Conservation (phyloP, 2,329 filamentous ascomycete genomes). For the Claviceps quebecensis region DNA sequence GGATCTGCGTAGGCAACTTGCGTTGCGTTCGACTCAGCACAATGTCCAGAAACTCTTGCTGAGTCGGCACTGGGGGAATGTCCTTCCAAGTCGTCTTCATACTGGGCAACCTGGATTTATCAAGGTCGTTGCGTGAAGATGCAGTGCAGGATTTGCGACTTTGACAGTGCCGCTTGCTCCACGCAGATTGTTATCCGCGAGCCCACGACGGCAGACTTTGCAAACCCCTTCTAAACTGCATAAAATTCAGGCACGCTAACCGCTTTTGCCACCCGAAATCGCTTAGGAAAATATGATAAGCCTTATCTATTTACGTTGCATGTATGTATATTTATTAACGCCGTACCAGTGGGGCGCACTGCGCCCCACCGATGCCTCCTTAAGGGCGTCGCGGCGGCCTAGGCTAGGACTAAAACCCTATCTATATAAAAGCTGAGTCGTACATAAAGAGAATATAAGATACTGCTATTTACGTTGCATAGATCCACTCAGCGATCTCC, state of each 20-base stretch:
- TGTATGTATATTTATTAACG: too few species aligned
- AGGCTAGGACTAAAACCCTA: too few species aligned
- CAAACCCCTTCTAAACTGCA: neutral
- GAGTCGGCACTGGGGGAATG: slow-evolving; percentile 78
- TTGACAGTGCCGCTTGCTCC: neutral
- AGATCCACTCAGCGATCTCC: neutral
- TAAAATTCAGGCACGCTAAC: neutral
- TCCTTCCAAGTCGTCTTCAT: slow-evolving; percentile 58
- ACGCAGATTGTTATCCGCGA: neutral
- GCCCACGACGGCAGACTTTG: neutral
- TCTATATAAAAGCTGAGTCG: too few species aligned
- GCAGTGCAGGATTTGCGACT: slow-evolving; percentile 4
- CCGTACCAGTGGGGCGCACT: too few species aligned
- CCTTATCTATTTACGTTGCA: neutral
- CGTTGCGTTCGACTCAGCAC: slow-evolving; percentile 88
- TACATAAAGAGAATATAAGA: too few species aligned
- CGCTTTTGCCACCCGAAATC: neutral
- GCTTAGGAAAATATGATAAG: neutral
- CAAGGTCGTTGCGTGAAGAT: neutral
- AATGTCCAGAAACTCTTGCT: slow-evolving; percentile 95
- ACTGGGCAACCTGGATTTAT: slow-evolving; percentile 18
- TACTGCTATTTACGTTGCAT: neutral
- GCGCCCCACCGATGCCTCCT: too few species aligned
- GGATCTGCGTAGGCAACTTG: slow-evolving; percentile 86
- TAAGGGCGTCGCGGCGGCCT: too few species aligned